phyloP scores from a whole-genome alignment of 768 basidiomycete genomes.

The Tephrocybe sp. region DNA sequence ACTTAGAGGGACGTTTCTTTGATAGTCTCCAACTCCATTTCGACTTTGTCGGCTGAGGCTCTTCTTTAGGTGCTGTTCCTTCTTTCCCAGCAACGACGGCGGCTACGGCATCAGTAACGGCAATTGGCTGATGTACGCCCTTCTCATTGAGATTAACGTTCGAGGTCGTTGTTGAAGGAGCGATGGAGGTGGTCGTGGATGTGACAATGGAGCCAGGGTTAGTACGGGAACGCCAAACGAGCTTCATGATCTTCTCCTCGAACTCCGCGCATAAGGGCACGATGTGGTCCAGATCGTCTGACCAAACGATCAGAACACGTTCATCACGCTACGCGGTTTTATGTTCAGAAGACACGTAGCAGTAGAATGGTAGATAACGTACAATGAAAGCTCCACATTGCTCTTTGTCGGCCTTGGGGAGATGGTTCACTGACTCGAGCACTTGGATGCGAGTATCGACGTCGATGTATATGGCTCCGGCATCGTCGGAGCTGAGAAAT shows the following conservation, averaged over 20 bases:
- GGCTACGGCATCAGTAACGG: slow-evolving; percentile 29
- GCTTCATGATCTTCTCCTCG: slow-evolving; percentile 63
- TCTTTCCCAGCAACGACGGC: slow-evolving; percentile 34
- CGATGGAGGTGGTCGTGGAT: slow-evolving; percentile 36
- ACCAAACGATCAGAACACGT: slow-evolving; percentile 81
- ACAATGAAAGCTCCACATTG: slow-evolving; percentile 89
- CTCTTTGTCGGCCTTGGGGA: slow-evolving; percentile 84
- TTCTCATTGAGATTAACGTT: slow-evolving; percentile 59
- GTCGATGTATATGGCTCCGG: slow-evolving; percentile 68
- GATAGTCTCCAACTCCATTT: slow-evolving; percentile 51
- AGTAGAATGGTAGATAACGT: slow-evolving; percentile 24
- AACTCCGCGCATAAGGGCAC: slow-evolving; percentile 74
- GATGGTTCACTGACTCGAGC: slow-evolving; percentile 62
- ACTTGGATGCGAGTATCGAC: slow-evolving; percentile 85
- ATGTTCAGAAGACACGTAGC: slow-evolving; percentile 10
- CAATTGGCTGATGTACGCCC: slow-evolving; percentile 25
- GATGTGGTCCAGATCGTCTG: slow-evolving; percentile 78
- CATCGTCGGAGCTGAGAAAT: slow-evolving; percentile 53
- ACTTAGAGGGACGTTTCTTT: slow-evolving; percentile 29
- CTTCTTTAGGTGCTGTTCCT: slow-evolving; percentile 17
- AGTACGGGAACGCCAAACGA: slow-evolving; percentile 50
- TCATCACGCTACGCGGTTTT: slow-evolving; percentile 65
- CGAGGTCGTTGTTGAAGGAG: slow-evolving; percentile 50
- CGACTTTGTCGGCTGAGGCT: slow-evolving; percentile 24
- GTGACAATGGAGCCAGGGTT: slow-evolving; percentile 37